phyloP scores from a whole-genome alignment of 352 stramenopile species.

The Phytophthora vignae region DNA sequence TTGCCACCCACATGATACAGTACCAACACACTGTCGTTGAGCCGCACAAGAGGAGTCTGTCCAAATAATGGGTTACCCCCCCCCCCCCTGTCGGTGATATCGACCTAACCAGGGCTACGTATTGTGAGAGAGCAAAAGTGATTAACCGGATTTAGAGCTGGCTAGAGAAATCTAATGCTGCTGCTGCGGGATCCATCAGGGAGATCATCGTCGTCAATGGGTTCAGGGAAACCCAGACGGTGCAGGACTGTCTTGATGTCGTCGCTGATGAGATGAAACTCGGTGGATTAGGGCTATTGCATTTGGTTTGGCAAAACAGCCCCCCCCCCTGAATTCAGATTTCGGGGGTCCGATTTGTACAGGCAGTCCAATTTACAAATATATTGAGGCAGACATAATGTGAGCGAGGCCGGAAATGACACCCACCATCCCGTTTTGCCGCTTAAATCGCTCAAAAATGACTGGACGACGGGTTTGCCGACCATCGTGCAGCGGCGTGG shows the following conservation, averaged over 20 bases:
- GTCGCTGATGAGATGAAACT: not conserved
- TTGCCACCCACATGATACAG: not conserved
- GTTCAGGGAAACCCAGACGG: not conserved
- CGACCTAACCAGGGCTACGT: too few species aligned
- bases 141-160: too few species aligned
- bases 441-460: not conserved
- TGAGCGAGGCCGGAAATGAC: not conserved
- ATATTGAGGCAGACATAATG: not conserved
- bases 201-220: not conserved
- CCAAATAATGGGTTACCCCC: too few species aligned
- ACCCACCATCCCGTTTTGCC: not conserved
- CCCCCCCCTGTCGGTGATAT: too few species aligned
- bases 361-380: not conserved
- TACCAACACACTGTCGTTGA: too few species aligned
- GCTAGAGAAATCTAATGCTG: too few species aligned
- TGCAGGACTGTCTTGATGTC: not conserved
- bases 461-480: not conserved
- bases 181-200: not conserved
- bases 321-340: constrained; percentile 1
- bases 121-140: too few species aligned
- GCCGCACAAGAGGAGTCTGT: too few species aligned
- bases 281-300: not conserved
- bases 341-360: constrained; percentile 2
- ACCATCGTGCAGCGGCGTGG: not conserved
- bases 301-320: not conserved